phyloP scores from a whole-genome alignment of 345 rosid species.

The Corchorus capsularis region DNA sequence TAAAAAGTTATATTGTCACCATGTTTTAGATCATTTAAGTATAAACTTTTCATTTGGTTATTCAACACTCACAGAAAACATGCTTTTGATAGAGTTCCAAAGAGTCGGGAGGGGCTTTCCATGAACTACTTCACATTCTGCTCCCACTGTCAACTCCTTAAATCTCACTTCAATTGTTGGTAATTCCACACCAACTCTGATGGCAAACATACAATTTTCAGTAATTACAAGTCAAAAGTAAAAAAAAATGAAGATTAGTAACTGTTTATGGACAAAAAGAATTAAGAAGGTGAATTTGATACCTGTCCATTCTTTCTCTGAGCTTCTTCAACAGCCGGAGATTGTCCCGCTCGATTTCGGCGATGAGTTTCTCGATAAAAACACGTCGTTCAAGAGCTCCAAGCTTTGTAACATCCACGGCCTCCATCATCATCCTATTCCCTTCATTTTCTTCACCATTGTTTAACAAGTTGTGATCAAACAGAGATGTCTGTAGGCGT shows the following conservation, averaged over 20 bases:
- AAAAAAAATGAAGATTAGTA: background rate
- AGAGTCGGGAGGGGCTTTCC: conserved; percentile 43
- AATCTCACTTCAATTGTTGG: conserved; percentile 44
- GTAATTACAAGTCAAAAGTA: background rate
- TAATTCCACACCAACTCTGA: conserved; percentile 39
- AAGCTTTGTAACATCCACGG: conserved; percentile 41
- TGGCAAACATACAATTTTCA: background rate
- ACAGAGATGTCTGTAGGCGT: conserved; percentile 26
- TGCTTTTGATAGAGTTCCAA: conserved; percentile 37
- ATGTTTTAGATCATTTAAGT: too few species aligned
- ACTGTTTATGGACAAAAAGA: background rate
- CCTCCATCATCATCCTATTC: background rate
- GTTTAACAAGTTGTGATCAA: conserved; percentile 19
- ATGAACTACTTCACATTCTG: conserved; percentile 34
- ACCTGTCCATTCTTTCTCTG: conserved; percentile 43
- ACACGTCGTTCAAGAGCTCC: conserved; percentile 32
- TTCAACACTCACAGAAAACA: conserved; percentile 28
- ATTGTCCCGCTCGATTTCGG: conserved; percentile 42
- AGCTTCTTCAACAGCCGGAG: conserved; percentile 39
- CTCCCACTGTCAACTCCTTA: conserved; percentile 34
- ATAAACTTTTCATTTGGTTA: background rate
- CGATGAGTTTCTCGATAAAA: conserved; percentile 39
- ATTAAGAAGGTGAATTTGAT: background rate
- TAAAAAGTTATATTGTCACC: background rate
- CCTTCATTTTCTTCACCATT: background rate